Percentiles rank a stretch among this genome's conserved stretches.
phyloP scores from a whole-genome alignment of 164 flowering plant genomes.

The Echeveria elegans region DNA sequence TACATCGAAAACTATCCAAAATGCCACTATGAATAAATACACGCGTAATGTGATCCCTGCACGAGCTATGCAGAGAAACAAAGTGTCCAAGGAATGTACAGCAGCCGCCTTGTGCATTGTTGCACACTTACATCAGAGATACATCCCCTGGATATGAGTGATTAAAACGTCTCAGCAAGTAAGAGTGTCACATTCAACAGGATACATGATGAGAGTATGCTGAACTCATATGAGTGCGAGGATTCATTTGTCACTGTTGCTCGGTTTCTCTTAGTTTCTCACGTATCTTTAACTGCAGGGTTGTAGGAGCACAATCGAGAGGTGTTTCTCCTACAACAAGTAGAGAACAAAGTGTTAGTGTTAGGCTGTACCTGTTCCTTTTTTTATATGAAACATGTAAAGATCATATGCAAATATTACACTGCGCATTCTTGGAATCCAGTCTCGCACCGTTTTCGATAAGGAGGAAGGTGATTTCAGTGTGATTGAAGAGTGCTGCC shows the following conservation, averaged over 20 bases:
- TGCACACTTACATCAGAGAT: background rate
- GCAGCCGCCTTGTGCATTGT: background rate
- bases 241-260: background rate
- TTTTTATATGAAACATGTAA: background rate
- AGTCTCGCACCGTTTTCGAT: conserved; percentile 78
- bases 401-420: conserved; percentile 26
- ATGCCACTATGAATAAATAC: background rate
- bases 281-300: conserved; percentile 2
- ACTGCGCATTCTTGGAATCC: conserved; percentile 77
- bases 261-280: conserved; percentile 1
- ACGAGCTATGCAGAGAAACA: background rate
- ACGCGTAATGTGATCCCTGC: no score
- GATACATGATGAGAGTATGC: no score
- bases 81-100: background rate
- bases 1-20: no score
- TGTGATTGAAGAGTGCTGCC: conserved; percentile 91
- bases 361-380: background rate
- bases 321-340: background rate
- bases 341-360: background rate
- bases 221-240: background rate
- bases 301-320: conserved; percentile 1
- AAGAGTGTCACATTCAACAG: background rate
- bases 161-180: background rate
- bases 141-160: background rate
- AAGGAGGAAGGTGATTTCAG: conserved; percentile 76